Evolutionary conservation across 1,284 basidiomycete species (phyloP).

Genomic region (Ganoderma leucocontextum): DNA sequence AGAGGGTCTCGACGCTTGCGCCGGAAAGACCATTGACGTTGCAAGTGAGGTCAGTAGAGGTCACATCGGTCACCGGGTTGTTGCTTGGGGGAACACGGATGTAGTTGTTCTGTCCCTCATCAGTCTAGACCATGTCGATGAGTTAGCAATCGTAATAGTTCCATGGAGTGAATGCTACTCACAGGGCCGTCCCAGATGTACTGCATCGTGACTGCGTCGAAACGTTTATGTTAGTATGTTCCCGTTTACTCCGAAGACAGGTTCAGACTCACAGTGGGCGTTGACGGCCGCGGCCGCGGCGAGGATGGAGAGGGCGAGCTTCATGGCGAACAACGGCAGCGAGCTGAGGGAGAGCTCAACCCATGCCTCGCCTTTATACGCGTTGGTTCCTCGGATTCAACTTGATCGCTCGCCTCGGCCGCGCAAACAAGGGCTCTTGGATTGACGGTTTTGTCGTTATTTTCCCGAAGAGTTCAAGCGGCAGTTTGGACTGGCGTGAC

Average conservation of each 20-base stretch:
- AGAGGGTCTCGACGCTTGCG: slow-evolving; percentile 46
- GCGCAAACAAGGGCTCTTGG: slow-evolving; percentile 14
- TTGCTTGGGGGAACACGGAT: slow-evolving; percentile 60
- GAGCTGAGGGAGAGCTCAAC: slow-evolving; percentile 12
- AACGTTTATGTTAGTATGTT: not conserved
- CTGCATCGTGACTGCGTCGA: slow-evolving; percentile 53
- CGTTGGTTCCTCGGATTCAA: not conserved
- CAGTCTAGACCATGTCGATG: slow-evolving; percentile 40
- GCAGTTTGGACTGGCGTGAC: slow-evolving; percentile 22
- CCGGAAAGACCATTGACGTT: slow-evolving; percentile 58
- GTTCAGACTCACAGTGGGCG: slow-evolving; percentile 51
- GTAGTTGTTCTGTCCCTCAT: slow-evolving; percentile 53
- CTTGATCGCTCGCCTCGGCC: not conserved
- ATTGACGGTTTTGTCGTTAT: not conserved
- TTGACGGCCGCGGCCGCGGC: slow-evolving; percentile 48
- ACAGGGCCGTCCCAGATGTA: slow-evolving; percentile 57
- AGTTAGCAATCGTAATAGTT: not conserved
- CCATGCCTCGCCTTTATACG: slow-evolving; percentile 22
- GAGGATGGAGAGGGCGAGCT: slow-evolving; percentile 43
- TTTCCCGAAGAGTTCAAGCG: slow-evolving; percentile 18
- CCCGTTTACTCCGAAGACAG: not conserved
- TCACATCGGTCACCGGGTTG: slow-evolving; percentile 61
- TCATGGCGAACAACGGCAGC: slow-evolving; percentile 34
- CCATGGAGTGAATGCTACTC: not conserved
- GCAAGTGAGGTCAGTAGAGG: slow-evolving; percentile 56